These are phyloP conservation scores for Cyberlindnera samutprakarnensis DNA, from an alignment of 805 yeast species.

Conservation along the genomic window DNA sequence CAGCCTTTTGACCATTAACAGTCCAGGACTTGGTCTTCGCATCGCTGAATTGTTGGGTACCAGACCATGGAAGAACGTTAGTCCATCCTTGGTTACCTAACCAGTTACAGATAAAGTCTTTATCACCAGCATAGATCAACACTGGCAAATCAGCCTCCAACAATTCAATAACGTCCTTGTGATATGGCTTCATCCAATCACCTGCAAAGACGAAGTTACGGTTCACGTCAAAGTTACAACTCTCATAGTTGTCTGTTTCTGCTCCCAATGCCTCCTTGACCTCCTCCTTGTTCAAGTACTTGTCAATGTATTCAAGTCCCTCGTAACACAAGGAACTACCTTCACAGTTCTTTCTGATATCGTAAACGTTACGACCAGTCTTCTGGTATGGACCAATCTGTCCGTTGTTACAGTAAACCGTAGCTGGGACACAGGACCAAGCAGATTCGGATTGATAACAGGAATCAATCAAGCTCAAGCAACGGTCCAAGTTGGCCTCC, in stretches of 20 bases:
- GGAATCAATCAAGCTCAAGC: constrained; percentile 63
- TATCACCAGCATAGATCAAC: constrained; percentile 90
- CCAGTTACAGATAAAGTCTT: constrained; percentile 96
- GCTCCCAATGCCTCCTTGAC: constrained; percentile 85
- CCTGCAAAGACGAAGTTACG: constrained; percentile 79
- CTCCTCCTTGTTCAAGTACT: constrained; percentile 67
- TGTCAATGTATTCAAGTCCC: constrained; percentile 66
- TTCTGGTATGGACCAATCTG: constrained; percentile 74
- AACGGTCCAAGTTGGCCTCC: constrained; percentile 64
- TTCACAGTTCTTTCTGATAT: constrained; percentile 76
- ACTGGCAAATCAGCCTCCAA: constrained; percentile 74
- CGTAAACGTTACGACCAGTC: constrained; percentile 90
- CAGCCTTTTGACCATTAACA: constrained; percentile 47
- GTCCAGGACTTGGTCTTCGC: constrained; percentile 40
- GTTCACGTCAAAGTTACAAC: constrained; percentile 74
- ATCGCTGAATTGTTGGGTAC: constrained; percentile 43
- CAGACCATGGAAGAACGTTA: constrained; percentile 61
- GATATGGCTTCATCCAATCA: constrained; percentile 91
- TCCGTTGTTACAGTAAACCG: constrained; percentile 80
- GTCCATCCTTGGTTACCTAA: constrained; percentile 90
- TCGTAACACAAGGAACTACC: constrained; percentile 68
- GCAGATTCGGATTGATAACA: constrained; percentile 73
- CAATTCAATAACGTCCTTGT: constrained; percentile 60
- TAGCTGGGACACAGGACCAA: constrained; percentile 87
- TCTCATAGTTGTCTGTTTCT: constrained; percentile 69